These are phyloP conservation scores for Dictyostelium brefeldianum DNA, from an alignment of 78 protist species.

Conservation along the genomic window DNA sequence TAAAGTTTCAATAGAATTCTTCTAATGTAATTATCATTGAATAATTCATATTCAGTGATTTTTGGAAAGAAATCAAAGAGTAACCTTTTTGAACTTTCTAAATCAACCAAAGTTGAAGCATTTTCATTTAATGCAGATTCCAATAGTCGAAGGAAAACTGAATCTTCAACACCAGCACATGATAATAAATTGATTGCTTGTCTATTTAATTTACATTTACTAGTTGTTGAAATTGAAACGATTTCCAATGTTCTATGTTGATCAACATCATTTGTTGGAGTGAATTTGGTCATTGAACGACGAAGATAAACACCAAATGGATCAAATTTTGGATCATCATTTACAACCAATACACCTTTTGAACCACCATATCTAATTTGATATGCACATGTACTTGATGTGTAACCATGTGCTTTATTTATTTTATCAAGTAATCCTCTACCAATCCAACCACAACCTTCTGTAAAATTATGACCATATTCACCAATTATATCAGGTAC, in stretches of 20 bases:
- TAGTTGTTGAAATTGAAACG: conserved; percentile 1
- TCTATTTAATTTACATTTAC: conserved; percentile 46
- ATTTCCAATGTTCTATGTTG: conserved; percentile 48
- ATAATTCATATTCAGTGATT: conserved; percentile 6
- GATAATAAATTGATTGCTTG: conserved; percentile 47
- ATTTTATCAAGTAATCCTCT: neutral
- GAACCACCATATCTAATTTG: conserved; percentile 81
- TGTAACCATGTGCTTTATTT: neutral
- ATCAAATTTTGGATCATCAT: neutral
- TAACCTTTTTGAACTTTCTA: neutral
- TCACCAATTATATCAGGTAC: neutral
- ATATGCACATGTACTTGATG: conserved; percentile 5
- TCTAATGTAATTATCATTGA: conserved; percentile 39
- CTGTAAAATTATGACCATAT: conserved; percentile 20
- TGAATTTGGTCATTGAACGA: conserved; percentile 42
- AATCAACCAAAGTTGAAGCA: neutral
- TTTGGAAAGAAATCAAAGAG: neutral
- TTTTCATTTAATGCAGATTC: neutral
- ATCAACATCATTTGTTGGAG: neutral
- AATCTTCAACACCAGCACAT: conserved; percentile 49
- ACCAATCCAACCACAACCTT: conserved; percentile 59
- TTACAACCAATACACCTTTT: conserved; percentile 74
- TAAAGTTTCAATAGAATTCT: neutral
- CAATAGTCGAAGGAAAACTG: conserved; percentile 5
- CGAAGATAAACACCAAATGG: conserved; percentile 10